Conservation (phyloP, 495 filamentous ascomycete species). For the Diplogelasinospora grovesii region DNA sequence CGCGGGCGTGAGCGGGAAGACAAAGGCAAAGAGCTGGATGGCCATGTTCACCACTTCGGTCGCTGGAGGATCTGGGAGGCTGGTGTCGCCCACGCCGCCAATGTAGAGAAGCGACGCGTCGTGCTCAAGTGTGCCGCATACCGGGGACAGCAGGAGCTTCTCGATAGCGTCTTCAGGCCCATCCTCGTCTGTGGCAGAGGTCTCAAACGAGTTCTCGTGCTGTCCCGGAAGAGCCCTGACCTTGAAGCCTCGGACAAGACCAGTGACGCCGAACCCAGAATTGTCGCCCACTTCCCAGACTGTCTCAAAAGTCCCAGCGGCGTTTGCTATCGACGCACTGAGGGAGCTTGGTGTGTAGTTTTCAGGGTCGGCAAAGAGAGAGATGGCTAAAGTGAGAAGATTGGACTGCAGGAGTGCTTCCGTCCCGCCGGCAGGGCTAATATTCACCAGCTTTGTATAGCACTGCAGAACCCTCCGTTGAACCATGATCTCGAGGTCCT, state of each 20-base stretch:
- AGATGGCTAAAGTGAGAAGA: constrained; percentile 83
- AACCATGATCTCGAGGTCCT: constrained; percentile 90
- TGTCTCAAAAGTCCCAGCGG: constrained; percentile 82
- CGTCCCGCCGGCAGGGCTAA: constrained; percentile 70
- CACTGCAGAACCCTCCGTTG: constrained; percentile 89
- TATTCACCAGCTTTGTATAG: constrained; percentile 81
- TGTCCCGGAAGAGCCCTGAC: constrained; percentile 64
- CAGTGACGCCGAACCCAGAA: constrained; percentile 85
- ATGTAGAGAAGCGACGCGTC: constrained; percentile 82
- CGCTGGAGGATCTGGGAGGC: constrained; percentile 69
- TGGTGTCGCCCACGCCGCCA: constrained; percentile 33
- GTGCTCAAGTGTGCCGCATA: constrained; percentile 79
- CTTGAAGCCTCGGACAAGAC: constrained; percentile 72
- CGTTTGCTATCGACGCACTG: constrained; percentile 85
- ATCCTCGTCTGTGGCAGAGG: constrained; percentile 54
- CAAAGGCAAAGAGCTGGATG: constrained; percentile 84
- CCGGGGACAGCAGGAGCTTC: constrained; percentile 60
- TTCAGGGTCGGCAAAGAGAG: constrained; percentile 90
- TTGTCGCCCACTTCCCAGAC: constrained; percentile 96
- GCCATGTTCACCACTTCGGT: constrained; percentile 93
- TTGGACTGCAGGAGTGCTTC: constrained; percentile 89
- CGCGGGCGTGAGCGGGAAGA: constrained; percentile 75
- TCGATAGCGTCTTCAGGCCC: constrained; percentile 67
- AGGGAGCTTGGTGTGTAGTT: constrained; percentile 75
- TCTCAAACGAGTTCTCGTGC: constrained; percentile 49